phyloP scores from a whole-genome alignment of 2,329 filamentous ascomycete species.

The Apiospora arundinis region DNA sequence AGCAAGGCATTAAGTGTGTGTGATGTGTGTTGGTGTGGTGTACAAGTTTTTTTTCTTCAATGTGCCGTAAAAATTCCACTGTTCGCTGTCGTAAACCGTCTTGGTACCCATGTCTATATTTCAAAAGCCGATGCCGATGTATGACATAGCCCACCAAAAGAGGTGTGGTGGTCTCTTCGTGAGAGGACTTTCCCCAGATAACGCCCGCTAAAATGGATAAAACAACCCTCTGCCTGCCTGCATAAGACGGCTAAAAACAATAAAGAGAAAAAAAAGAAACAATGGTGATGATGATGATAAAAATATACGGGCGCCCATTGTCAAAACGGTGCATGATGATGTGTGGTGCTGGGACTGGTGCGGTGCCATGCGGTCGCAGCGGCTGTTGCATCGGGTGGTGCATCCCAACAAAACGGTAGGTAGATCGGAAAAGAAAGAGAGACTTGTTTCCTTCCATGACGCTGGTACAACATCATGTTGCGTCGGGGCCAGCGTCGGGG shows the following conservation, averaged over 20 bases:
- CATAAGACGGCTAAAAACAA: not conserved
- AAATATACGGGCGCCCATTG: slow-evolving; percentile 1
- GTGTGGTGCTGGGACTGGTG: not conserved
- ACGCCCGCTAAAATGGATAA: slow-evolving; percentile 9
- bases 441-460: not conserved
- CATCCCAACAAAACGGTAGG: slow-evolving; percentile 4
- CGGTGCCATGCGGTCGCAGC: not conserved
- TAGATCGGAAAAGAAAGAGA: not conserved
- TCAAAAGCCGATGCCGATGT: not conserved
- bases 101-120: slow-evolving; percentile 14
- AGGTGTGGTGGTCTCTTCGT: not conserved
- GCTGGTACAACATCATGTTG: slow-evolving; percentile 8
- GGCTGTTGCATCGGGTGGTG: not conserved
- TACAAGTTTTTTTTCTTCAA: not conserved
- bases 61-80: not conserved
- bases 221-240: not conserved
- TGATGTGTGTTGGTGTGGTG: not conserved
- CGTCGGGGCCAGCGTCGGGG: slow-evolving; percentile 9
- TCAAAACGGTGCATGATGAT: slow-evolving; percentile 8
- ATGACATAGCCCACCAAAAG: slow-evolving; percentile 1
- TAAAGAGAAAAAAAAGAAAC: not conserved
- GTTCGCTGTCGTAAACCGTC: slow-evolving; percentile 3
- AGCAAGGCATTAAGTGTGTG: not conserved
- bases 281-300: too few species aligned
- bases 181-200: not conserved